Conservation (phyloP, 306 rosid genomes). For the Carpinus viminea region DNA sequence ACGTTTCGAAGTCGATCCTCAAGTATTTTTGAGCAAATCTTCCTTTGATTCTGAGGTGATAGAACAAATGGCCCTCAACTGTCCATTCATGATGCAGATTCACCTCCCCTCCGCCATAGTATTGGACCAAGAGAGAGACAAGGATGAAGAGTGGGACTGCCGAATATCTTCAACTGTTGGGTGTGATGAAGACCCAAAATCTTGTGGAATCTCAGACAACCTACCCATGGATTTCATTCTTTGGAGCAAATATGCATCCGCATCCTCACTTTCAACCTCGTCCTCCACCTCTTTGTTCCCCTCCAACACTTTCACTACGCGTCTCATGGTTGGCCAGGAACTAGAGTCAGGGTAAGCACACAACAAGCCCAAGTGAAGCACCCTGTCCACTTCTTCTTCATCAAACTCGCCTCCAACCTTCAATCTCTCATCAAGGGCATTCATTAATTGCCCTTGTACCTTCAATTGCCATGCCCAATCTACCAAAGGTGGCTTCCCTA, state of each 20-base stretch:
- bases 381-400: slow-evolving; percentile 53
- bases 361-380: slow-evolving; percentile 72
- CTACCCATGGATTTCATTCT: slow-evolving; percentile 37
- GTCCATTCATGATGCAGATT: slow-evolving; percentile 15
- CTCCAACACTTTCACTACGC: slow-evolving; percentile 59
- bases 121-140: slow-evolving; percentile 55
- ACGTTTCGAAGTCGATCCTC: too few species aligned
- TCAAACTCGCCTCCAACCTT: slow-evolving; percentile 40
- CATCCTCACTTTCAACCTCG: slow-evolving; percentile 48
- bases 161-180: slow-evolving; percentile 73
- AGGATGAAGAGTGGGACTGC: slow-evolving; percentile 43
- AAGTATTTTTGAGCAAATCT: too few species aligned
- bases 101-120: slow-evolving; percentile 50
- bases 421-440: slow-evolving; percentile 59
- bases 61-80: too few species aligned
- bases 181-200: slow-evolving; percentile 45
- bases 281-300: slow-evolving; percentile 21
- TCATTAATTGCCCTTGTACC: slow-evolving; percentile 44
- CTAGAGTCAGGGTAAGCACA: slow-evolving; percentile 72
- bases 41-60: too few species aligned
- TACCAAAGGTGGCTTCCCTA: slow-evolving; percentile 58
- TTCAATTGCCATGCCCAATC: slow-evolving; percentile 62
- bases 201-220: slow-evolving; percentile 14
- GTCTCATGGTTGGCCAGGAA: slow-evolving; percentile 76
- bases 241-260: slow-evolving; percentile 51